Conservation (phyloP, 495 filamentous ascomycete species). For the Penicillium maclennaniae region DNA sequence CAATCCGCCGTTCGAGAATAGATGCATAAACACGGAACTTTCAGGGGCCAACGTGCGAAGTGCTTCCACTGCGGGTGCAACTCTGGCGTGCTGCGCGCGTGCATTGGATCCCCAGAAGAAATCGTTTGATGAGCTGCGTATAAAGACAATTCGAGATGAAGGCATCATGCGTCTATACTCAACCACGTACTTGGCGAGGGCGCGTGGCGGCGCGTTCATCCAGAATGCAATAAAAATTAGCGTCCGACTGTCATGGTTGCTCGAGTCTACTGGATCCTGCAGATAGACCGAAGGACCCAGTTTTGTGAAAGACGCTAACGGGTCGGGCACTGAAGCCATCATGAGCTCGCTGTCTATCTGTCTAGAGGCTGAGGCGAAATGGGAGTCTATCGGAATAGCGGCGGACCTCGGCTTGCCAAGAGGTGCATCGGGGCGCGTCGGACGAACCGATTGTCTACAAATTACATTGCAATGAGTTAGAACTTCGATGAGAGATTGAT, state of each 20-base stretch:
- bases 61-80: slow-evolving; percentile 36
- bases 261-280: slow-evolving; percentile 19
- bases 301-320: slow-evolving; percentile 23
- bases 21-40: slow-evolving; percentile 34
- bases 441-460: neutral
- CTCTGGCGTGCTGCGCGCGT: slow-evolving; percentile 25
- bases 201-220: slow-evolving; percentile 41
- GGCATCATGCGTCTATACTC: slow-evolving; percentile 36
- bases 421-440: neutral
- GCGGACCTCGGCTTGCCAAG: neutral
- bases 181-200: slow-evolving; percentile 36
- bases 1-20: slow-evolving; percentile 46
- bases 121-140: slow-evolving; percentile 35
- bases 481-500: neutral
- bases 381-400: neutral
- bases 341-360: neutral
- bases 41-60: slow-evolving; percentile 24
- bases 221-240: slow-evolving; percentile 41
- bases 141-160: slow-evolving; percentile 37
- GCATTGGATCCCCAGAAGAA: slow-evolving; percentile 29
- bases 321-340: slow-evolving; percentile 7
- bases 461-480: neutral
- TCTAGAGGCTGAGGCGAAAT: neutral
- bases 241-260: slow-evolving; percentile 6
- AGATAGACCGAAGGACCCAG: slow-evolving; percentile 36